Evolutionary conservation across 2,329 filamentous ascomycete species (phyloP), one percentile per base, ranked within the genome.

Genomic region (Beauveria sp.): DNA sequence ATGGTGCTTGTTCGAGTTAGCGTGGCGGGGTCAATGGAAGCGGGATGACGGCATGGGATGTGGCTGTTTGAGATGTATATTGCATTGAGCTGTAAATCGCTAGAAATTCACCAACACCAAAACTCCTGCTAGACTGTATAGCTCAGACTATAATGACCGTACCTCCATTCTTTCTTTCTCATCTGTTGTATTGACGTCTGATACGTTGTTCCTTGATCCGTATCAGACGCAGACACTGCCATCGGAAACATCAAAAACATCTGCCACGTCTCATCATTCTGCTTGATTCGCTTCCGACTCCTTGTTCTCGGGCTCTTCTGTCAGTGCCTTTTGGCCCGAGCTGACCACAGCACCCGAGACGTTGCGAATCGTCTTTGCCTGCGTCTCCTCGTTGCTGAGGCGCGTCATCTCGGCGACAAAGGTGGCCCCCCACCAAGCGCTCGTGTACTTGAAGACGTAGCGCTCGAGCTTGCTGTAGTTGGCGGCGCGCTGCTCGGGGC

Each of bases 361-460:
- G 55, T 78, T 78, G 53, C 74, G 71, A 26, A 78, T 58, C 4
- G 75, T 77, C 71, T 77, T 78, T 60, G 73, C 67, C 61, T 74
- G 73, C 28, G 66, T 67, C 50, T 72, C 72, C 50, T 75, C 75
- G 16, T 74, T 67, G 53, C 73, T 77, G 43, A 84, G 77, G 46
- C 81, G 78, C n/a, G 76, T 82, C 74, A 98, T 82, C 75, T 97
- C 93, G 14, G 85, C 84, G 56, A 97, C 92, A 72, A 98, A 98
- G 66, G 89, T 93, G 73, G 93, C 86, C 28, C 93, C 93, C 93
- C 93, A 98, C 88, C 95, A 97, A 10, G 93, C 90, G 73, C 91
- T 96, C 1, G 95, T 99, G 77, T 97, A 98, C 79, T 96, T 97
- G 77, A 93, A 93, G 63, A 98, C 91, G 72, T 98, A 98, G 76